Percentiles rank a stretch among this genome's conserved stretches.
Evolutionary conservation across 495 filamentous ascomycete genomes (phyloP).

Genomic region (Hypoxylon crocopeplum): DNA sequence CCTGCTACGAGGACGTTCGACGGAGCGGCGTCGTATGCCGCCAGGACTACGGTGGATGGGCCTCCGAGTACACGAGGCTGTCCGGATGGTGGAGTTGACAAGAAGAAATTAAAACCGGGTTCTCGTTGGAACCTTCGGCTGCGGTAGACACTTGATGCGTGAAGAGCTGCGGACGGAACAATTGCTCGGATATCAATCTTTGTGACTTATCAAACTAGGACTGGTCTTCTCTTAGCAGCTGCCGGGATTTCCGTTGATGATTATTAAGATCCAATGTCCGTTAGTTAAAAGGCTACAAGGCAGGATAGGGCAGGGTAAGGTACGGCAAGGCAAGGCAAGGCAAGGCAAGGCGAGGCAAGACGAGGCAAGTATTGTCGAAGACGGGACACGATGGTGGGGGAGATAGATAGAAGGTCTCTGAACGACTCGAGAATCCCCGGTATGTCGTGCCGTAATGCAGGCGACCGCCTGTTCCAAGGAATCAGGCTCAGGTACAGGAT

Average conservation of each 20-base stretch:
- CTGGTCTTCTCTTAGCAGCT: not conserved
- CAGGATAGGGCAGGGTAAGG: too few relatives aligned
- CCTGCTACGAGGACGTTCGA: conserved; percentile 42
- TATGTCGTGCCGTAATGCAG: conserved; percentile 17
- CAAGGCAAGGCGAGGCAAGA: too few relatives aligned
- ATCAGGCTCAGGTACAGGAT: conserved; percentile 32
- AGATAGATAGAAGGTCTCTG: conserved; percentile 5
- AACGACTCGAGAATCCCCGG: conserved; percentile 18
- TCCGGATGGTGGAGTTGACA: not conserved
- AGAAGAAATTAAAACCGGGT: not conserved
- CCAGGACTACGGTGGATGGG: conserved; percentile 38
- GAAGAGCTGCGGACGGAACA: not conserved
- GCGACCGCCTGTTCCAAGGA: conserved; percentile 19
- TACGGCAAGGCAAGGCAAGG: too few relatives aligned
- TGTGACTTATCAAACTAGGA: conserved; percentile 1
- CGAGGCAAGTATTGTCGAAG: conserved; percentile 15
- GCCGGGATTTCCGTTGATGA: conserved; percentile 1
- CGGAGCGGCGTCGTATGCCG: conserved; percentile 40
- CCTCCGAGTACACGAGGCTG: conserved; percentile 19
- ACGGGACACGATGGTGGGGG: conserved; percentile 15
- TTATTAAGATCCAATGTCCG: conserved; percentile 1
- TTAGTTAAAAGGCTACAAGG: too few relatives aligned
- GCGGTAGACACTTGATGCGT: not conserved
- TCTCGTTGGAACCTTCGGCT: conserved; percentile 1
- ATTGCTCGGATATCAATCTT: conserved; percentile 2